Conservation (phyloP, 805 yeast genomes). For the Clavispora vitiphila region DNA sequence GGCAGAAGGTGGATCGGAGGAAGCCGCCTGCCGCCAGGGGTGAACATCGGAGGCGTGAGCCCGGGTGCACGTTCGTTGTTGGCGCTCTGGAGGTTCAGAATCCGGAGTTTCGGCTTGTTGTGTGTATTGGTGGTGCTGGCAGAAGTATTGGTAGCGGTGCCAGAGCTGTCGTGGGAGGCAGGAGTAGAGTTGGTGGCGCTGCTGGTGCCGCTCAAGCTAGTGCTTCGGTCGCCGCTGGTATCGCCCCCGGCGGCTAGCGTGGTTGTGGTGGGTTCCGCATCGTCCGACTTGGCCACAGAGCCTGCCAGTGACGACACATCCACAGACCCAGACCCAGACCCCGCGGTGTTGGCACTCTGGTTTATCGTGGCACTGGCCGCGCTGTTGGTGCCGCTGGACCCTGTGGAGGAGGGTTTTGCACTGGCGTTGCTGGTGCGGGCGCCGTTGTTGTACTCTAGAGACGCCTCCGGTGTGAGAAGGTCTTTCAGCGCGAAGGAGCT, state of each 20-base stretch:
- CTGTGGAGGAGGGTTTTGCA: background rate
- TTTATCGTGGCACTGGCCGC: background rate
- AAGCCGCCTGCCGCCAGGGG: slow-evolving; percentile 57
- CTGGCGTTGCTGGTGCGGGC: background rate
- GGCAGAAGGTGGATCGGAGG: slow-evolving; percentile 51
- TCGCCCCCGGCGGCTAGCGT: background rate
- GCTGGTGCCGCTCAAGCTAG: background rate
- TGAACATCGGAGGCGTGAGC: slow-evolving; percentile 45
- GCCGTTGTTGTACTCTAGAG: background rate
- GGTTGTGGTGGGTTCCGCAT: too few species aligned
- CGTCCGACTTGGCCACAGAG: too few species aligned
- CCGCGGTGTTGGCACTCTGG: too few species aligned
- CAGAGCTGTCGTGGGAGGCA: background rate
- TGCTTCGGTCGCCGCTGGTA: background rate
- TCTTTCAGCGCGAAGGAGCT: slow-evolving; percentile 80
- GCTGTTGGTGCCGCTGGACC: background rate
- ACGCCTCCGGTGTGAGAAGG: slow-evolving; percentile 6
- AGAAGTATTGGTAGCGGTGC: too few species aligned
- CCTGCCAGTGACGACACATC: too few species aligned
- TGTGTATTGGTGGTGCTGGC: too few species aligned
- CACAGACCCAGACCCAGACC: too few species aligned
- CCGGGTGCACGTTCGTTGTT: slow-evolving; percentile 25
- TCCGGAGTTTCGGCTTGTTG: slow-evolving; percentile 33
- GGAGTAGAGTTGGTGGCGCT: background rate
- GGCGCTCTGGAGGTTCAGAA: slow-evolving; percentile 28